phyloP scores from a whole-genome alignment of 2,329 filamentous ascomycete species.

The Calonectria pseudoturangicola region DNA sequence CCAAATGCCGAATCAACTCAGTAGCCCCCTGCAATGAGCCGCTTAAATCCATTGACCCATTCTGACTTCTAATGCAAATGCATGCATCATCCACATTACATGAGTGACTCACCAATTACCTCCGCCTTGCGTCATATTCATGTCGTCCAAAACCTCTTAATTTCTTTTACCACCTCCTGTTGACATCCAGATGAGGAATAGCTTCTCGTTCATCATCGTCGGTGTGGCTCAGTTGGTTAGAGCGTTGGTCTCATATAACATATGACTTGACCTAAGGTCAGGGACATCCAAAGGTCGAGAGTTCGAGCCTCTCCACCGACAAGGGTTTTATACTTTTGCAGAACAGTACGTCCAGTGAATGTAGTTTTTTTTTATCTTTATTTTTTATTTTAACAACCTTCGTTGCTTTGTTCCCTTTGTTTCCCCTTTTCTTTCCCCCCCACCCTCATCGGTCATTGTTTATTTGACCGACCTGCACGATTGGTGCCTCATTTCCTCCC shows the following conservation, averaged over 20 bases:
- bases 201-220: constrained; percentile 35
- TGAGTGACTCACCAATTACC: not conserved
- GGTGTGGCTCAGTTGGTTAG: constrained; percentile 57
- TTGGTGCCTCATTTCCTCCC: not conserved
- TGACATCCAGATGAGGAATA: constrained; percentile 43
- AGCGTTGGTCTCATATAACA: constrained; percentile 55
- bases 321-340: constrained; percentile 34
- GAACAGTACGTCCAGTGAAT: not conserved
- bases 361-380: not conserved
- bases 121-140: not conserved
- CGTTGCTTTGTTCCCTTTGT: not conserved
- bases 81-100: not conserved
- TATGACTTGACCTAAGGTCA: constrained; percentile 51
- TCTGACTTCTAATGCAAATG: not conserved
- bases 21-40: not conserved
- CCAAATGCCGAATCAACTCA: not conserved
- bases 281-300: constrained; percentile 56
- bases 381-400: not conserved
- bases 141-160: constrained; percentile 9
- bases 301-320: constrained; percentile 56
- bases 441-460: not conserved
- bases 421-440: not conserved
- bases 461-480: not conserved
- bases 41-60: not conserved
- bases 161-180: not conserved